phyloP scores from a whole-genome alignment of 129 eudicot species.

The Glebionis coronaria region DNA sequence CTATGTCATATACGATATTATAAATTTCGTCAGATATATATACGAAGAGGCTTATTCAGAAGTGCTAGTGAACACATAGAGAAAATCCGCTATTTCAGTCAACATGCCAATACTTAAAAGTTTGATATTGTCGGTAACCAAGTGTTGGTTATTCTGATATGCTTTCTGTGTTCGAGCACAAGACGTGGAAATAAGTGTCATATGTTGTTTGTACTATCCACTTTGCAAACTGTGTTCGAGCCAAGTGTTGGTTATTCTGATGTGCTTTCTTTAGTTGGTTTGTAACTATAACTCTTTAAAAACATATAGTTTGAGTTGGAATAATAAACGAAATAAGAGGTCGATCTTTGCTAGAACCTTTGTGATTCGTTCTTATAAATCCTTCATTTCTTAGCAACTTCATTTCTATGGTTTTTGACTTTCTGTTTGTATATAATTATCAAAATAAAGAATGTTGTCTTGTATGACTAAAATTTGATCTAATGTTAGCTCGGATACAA shows the following conservation, averaged over 20 bases:
- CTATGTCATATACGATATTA: slow-evolving; percentile 6
- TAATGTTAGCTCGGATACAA: too few relatives aligned
- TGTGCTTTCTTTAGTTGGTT: slow-evolving; percentile 3
- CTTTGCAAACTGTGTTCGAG: background rate
- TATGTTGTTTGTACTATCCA: background rate
- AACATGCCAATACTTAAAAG: too few relatives aligned
- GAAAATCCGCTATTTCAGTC: slow-evolving; percentile 85
- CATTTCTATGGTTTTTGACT: too few relatives aligned
- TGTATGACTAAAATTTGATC: too few relatives aligned
- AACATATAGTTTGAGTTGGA: background rate
- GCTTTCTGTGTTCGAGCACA: too few relatives aligned
- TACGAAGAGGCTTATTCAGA: slow-evolving; percentile 86
- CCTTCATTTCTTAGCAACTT: background rate
- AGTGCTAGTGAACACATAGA: slow-evolving; percentile 98
- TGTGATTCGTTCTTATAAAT: background rate
- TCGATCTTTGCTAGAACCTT: slow-evolving; percentile 7
- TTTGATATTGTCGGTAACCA: background rate
- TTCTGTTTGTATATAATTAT: too few relatives aligned
- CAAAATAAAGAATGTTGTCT: too few relatives aligned
- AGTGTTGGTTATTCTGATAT: too few relatives aligned
- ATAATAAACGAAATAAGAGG: slow-evolving; percentile 13
- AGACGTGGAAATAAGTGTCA: slow-evolving; percentile 33
- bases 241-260: background rate
- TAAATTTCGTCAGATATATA: slow-evolving; percentile 39
- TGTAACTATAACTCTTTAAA: background rate